A percentile compares a stretch with the other conserved stretches of the same genome.
phyloP scores from a whole-genome alignment of 768 basidiomycete genomes.

The Psilocybe subaeruginosa region DNA sequence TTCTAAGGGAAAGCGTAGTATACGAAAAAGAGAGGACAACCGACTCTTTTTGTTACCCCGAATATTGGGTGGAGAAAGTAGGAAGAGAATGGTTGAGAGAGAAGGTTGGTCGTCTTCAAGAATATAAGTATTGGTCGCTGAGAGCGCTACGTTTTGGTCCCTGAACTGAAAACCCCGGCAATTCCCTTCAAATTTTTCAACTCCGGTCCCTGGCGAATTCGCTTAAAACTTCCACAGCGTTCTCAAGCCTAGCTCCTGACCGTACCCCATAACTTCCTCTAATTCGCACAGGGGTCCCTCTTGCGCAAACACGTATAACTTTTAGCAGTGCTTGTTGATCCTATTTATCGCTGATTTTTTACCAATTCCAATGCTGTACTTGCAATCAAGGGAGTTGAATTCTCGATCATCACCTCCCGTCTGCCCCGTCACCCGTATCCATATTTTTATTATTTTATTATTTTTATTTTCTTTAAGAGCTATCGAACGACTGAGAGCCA shows the following conservation, averaged over 20 bases:
- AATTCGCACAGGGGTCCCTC: background rate
- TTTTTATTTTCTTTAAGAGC: background rate
- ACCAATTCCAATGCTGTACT: background rate
- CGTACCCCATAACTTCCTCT: too few species aligned
- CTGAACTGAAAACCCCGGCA: constrained; percentile 51
- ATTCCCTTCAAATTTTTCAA: constrained; percentile 53
- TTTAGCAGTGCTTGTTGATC: background rate
- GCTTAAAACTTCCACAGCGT: constrained; percentile 21
- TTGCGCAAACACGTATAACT: background rate
- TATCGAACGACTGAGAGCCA: background rate
- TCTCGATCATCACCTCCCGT: background rate
- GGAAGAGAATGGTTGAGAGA: constrained; percentile 35
- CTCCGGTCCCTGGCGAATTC: constrained; percentile 40
- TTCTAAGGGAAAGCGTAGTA: constrained; percentile 20
- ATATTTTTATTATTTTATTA: background rate
- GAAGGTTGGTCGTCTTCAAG: constrained; percentile 32
- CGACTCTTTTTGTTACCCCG: constrained; percentile 53
- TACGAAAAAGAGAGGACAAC: constrained; percentile 23
- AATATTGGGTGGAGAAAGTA: constrained; percentile 29
- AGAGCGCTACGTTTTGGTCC: constrained; percentile 46
- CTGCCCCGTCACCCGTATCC: background rate
- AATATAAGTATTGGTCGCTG: constrained; percentile 49
- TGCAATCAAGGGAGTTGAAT: background rate
- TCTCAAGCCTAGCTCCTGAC: constrained; percentile 6
- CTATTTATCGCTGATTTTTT: background rate